Evolutionary conservation across 768 basidiomycete species (phyloP).

Genomic region (Lactarius sanguifluus): DNA sequence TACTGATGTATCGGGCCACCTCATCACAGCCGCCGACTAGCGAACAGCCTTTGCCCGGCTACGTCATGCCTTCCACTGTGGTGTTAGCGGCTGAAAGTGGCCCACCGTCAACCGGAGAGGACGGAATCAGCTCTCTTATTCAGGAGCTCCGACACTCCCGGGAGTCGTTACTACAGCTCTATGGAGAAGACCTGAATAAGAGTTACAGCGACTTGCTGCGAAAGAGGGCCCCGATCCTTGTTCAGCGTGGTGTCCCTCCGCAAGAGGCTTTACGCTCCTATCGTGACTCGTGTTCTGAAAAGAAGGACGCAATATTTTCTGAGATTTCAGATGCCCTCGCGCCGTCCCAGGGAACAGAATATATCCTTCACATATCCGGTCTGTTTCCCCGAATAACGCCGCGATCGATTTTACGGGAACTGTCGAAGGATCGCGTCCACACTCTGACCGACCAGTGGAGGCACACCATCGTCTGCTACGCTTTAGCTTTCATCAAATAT

Average conservation of each 20-base stretch:
- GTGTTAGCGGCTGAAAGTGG: no score
- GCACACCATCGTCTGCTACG: neutral
- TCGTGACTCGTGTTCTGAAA: neutral
- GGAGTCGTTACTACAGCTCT: conserved; percentile 6
- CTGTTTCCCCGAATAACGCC: conserved; percentile 19
- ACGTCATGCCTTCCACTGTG: neutral
- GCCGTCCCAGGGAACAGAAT: neutral
- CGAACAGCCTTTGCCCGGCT: no score
- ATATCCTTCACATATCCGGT: neutral
- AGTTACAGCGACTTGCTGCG: neutral
- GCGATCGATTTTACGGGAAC: conserved; percentile 17
- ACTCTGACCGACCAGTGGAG: conserved; percentile 8
- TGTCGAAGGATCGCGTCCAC: conserved; percentile 30
- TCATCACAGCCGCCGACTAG: neutral
- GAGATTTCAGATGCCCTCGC: neutral
- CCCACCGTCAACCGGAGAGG: neutral
- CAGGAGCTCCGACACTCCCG: neutral
- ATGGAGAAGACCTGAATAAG: conserved; percentile 7
- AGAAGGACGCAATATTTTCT: conserved; percentile 3
- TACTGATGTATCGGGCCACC: neutral
- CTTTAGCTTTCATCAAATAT: conserved; percentile 11
- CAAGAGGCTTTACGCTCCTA: neutral
- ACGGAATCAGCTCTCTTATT: neutral
- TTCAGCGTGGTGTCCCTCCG: neutral
- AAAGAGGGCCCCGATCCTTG: neutral